Conservation (phyloP, 2,329 filamentous ascomycete genomes). For the Ascochyta koolunga region DNA sequence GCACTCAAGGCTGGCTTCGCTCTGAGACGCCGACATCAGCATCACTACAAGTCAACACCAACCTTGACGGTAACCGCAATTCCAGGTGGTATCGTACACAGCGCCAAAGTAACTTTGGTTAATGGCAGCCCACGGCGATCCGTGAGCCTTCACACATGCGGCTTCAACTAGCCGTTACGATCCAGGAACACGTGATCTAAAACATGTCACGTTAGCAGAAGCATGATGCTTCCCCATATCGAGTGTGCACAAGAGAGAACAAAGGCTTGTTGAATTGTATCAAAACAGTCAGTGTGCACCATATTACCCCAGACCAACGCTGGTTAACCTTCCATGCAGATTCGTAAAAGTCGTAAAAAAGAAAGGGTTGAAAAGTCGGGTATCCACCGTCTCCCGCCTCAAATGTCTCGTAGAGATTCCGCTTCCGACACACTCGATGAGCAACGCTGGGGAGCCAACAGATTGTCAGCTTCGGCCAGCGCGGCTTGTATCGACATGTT, state of each 20-base stretch:
- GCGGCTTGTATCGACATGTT: constrained; percentile 49
- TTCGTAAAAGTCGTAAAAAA: constrained; percentile 21
- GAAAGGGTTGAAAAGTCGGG: constrained; percentile 25
- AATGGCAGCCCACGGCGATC: neutral
- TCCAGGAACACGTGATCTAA: constrained; percentile 9
- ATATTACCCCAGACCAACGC: constrained; percentile 29
- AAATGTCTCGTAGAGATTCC: constrained; percentile 40
- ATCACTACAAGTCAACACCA: neutral
- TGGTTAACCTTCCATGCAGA: constrained; percentile 26
- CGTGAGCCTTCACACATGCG: neutral
- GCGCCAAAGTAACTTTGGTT: neutral
- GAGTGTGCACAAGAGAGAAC: constrained; percentile 30
- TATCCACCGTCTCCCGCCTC: constrained; percentile 16
- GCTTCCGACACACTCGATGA: constrained; percentile 45
- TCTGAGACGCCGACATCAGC: neutral
- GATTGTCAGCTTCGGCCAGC: constrained; percentile 44
- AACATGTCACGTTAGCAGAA: constrained; percentile 28
- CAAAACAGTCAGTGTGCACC: constrained; percentile 24
- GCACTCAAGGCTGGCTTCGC: neutral
- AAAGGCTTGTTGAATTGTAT: constrained; percentile 31
- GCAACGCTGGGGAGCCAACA: constrained; percentile 42
- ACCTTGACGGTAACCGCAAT: neutral
- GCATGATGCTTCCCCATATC: constrained; percentile 20
- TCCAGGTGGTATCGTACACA: neutral
- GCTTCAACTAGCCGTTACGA: neutral